Evolutionary conservation across 2,329 filamentous ascomycete genomes (phyloP), one percentile per base, ranked within the genome.

Genomic region (Clonostachys sp.): DNA sequence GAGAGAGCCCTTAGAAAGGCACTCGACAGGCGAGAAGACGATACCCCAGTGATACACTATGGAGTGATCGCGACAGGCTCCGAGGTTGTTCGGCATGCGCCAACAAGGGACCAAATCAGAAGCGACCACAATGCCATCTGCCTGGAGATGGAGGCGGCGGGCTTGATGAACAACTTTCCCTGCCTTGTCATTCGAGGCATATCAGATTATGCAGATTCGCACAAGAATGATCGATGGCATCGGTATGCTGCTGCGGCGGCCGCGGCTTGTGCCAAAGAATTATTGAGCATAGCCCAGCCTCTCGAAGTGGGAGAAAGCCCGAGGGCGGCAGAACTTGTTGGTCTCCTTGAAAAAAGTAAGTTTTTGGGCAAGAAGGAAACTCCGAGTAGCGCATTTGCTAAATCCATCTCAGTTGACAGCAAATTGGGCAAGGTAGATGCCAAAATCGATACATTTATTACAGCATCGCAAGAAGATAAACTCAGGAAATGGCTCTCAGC

Each of bases 11-110:
- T 30, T 10, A 30, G 24, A 30, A 13, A 34, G 41, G 50, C 18
- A 44, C 14, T 39, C 36, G 14, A 39, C 14, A n/a, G 7, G 35
- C 10, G 14, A 45, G 0, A 57, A 61, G 3, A 62, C 54, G 46
- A 33, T 7, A 24, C 41, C 16, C 46, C 46, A 10, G 41, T 16
- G 5, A 44, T 48, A 20, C 63, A 68, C 46, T 65, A 64, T 34
- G 67, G 67, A 0, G 34, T 61, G 0, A 65, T 70, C 45, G 65
- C 61, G 2, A 66, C 61, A 7, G 50, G 6, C 51, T 65, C 4
- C n/a, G 45, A 53, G 10, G 48, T 54, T 3, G 46, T 51, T 18
- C 65, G 61, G 42, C 52, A 57, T 34, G 59, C 53, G 3, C 24
- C 16, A 2, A 48, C 52, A 3, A 53, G 68, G 10, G 61, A 67